Conservation (phyloP, 2,329 filamentous ascomycete genomes). For the Coniochaeta prunicola region DNA sequence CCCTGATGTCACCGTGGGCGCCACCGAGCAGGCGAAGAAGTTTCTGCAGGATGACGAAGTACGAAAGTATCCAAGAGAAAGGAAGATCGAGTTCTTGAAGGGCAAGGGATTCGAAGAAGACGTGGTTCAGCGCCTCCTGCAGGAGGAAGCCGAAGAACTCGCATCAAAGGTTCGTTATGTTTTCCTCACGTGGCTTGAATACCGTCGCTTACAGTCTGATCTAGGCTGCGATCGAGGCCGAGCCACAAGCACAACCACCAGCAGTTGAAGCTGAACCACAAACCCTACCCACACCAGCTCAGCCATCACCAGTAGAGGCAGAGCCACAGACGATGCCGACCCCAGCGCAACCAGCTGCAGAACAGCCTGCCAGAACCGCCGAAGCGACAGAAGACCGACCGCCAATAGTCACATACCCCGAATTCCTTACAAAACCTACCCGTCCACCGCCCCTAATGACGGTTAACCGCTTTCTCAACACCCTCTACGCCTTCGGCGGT, state of each 20-base stretch:
- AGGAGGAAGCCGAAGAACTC: slow-evolving; percentile 12
- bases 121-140: slow-evolving; percentile 63
- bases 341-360: slow-evolving; percentile 2
- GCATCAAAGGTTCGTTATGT: not conserved
- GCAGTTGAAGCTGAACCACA: not conserved
- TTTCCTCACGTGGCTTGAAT: not conserved
- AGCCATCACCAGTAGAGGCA: not conserved
- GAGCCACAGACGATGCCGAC: not conserved
- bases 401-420: slow-evolving; percentile 63
- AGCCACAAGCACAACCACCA: not conserved
- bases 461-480: slow-evolving; percentile 48
- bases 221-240: not conserved
- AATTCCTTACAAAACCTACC: slow-evolving; percentile 54
- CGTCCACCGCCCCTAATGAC: slow-evolving; percentile 57
- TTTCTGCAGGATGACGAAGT: slow-evolving; percentile 75
- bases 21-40: slow-evolving; percentile 59
- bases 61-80: slow-evolving; percentile 58
- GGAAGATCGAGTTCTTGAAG: slow-evolving; percentile 69
- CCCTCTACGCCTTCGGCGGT: slow-evolving; percentile 49
- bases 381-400: slow-evolving; percentile 30
- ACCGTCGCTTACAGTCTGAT: not conserved
- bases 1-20: slow-evolving; percentile 7
- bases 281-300: not conserved
- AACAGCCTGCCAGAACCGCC: not conserved
- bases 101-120: slow-evolving; percentile 64